Base-by-base conservation (phyloP, 495 filamentous ascomycete species). In the Penicillium pancosmium region DNA sequence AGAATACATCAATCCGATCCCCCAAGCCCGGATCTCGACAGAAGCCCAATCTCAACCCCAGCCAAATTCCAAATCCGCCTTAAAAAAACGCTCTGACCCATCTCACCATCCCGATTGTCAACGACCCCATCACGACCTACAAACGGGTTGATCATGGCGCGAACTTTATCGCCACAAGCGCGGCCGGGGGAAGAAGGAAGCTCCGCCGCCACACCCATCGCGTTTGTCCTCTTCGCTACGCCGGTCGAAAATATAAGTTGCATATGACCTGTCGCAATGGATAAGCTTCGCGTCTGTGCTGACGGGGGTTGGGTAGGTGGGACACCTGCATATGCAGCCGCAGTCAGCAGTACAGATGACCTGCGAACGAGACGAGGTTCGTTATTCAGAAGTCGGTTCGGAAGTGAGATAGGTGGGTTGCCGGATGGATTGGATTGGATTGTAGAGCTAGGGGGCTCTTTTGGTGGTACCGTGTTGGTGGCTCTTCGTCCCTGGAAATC, bases 21-120 rank as follows among this genome's bases (percentile, higher is more conserved):
- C 38, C 44, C 16, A 15, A 55, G 13, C 18, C 41, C 56, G 61
- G 53, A 50, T 41, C 44, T 38, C 34, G 38, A 43, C 61, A 51
- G 52, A 31, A 38, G 21, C 41, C 34, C 18, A 50, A 64, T 64
- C 50, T 65, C 38, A 44, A 50, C 11, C 21, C 55, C 48, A 41
- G 66, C 47, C 58, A 21, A 21, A 50, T 69, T 67, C 8, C n/a
- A 44, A 69, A 69, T 46, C 33, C 41, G 57, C 49, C 55, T 48
- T 21, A 61, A 31, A 31, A 27, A 27, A 31, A 59, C 55, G 44
- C 60, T 57, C 63, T 53, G 57, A 47, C 57, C 57, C 48, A 41
- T 36, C 31, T 35, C 33, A 31, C 56, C 41, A 56, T 50, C 53
- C 44, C 33, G 38, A 61, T 46, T 23, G 34, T 23, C 41, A 48